Evolutionary conservation across 352 stramenopile genomes (phyloP).

Genomic region (Phytophthora citricola): DNA sequence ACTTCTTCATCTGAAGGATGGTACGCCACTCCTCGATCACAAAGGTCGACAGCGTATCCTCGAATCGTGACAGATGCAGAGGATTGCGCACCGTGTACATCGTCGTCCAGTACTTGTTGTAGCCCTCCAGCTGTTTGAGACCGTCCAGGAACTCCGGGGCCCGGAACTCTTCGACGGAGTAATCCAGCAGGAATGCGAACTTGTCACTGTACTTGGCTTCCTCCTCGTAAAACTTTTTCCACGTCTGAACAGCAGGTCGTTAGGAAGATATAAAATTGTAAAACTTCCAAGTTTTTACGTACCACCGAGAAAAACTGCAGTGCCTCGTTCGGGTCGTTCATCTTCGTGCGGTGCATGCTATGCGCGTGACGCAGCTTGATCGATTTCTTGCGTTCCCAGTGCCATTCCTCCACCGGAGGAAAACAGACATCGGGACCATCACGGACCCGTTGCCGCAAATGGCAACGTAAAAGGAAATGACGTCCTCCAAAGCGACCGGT

Average conservation of each 20-base stretch:
- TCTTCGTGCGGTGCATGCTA: slow-evolving; percentile 77
- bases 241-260: slow-evolving; percentile 47
- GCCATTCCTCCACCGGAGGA: slow-evolving; percentile 74
- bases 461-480: slow-evolving; percentile 86
- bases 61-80: slow-evolving; percentile 75
- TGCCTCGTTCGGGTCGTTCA: slow-evolving; percentile 74
- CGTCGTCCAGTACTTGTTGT: slow-evolving; percentile 88
- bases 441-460: slow-evolving; percentile 87
- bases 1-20: slow-evolving; percentile 85
- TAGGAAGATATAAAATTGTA: background rate
- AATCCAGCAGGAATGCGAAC: slow-evolving; percentile 81
- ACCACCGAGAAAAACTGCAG: slow-evolving; percentile 87
- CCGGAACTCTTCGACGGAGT: slow-evolving; percentile 69
- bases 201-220: slow-evolving; percentile 90
- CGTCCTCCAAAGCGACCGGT: slow-evolving; percentile 51
- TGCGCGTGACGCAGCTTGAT: slow-evolving; percentile 86
- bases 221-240: slow-evolving; percentile 91
- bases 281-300: slow-evolving; percentile 12
- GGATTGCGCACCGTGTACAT: slow-evolving; percentile 80
- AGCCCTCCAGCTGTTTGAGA: slow-evolving; percentile 78
- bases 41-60: slow-evolving; percentile 72
- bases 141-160: slow-evolving; percentile 72
- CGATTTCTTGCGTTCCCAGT: slow-evolving; percentile 88
- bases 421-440: slow-evolving; percentile 89
- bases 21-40: slow-evolving; percentile 78